Evolutionary conservation across 2,329 filamentous ascomycete genomes (phyloP).

Genomic region (Colletotrichum gigasporum): DNA sequence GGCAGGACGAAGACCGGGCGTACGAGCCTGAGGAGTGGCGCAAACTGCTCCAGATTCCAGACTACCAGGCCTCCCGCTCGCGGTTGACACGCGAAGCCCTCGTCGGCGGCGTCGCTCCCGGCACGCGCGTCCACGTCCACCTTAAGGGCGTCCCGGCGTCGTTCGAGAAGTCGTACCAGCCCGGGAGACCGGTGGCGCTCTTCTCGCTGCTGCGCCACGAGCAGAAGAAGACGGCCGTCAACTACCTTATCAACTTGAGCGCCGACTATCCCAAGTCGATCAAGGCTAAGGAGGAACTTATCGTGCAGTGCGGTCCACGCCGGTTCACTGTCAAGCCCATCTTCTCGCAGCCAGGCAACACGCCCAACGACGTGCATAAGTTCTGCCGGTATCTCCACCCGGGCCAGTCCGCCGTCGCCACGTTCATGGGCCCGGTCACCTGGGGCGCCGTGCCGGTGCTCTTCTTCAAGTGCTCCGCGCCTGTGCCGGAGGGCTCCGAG

Average conservation of each 20-base stretch:
- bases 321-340: slow-evolving; percentile 89
- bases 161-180: slow-evolving; percentile 57
- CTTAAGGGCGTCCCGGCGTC: slow-evolving; percentile 63
- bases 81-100: slow-evolving; percentile 82
- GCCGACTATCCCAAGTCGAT: slow-evolving; percentile 80
- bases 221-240: slow-evolving; percentile 90
- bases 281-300: slow-evolving; percentile 90
- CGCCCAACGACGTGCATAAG: slow-evolving; percentile 97
- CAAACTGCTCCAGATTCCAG: slow-evolving; percentile 84
- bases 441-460: slow-evolving; percentile 93
- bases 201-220: slow-evolving; percentile 94
- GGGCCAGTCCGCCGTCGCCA: slow-evolving; percentile 87
- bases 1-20: slow-evolving; percentile 85
- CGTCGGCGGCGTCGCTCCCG: slow-evolving; percentile 85
- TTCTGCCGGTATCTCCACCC: slow-evolving; percentile 93
- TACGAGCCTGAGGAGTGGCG: slow-evolving; percentile 92
- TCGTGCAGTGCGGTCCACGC: slow-evolving; percentile 90
- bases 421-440: slow-evolving; percentile 88
- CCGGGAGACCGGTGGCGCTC: slow-evolving; percentile 72
- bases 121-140: slow-evolving; percentile 84
- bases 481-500: slow-evolving; percentile 46
- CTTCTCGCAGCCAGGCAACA: slow-evolving; percentile 89
- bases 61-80: slow-evolving; percentile 87
- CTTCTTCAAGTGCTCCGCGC: slow-evolving; percentile 76
- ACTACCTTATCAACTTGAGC: slow-evolving; percentile 88